Evolutionary conservation across 1,284 basidiomycete species (phyloP), one percentile per base, ranked within the genome.

Genomic region (Fomitopsis schrenkii): DNA sequence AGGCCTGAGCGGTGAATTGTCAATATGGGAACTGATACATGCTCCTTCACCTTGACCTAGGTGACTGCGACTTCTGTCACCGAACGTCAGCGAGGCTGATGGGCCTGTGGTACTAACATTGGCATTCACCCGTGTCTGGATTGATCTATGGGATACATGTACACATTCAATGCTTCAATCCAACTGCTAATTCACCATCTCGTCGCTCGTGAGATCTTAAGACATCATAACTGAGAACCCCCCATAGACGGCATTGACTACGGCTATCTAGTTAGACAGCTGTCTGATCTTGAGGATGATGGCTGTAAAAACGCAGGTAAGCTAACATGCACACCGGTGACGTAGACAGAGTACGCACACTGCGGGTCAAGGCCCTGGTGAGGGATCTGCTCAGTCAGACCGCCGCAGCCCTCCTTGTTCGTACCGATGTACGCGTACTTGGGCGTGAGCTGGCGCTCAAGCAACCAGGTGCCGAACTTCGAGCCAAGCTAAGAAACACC

Each of bases 381-480:
- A 50, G 86, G 86, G 70, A 93, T 90, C 76, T 93, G 92, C 75
- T 94, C 92, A 75, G 85, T 84, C 55, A 94, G 77, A 58, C 93
- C 91, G 71, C 91, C 91, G 69, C 89, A 93, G 33, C 90, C 91
- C 75, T 94, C 91, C 77, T 88, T 90, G 65, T 82, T 83, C 28
- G 86, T 86, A 66, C 91, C 92, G 75, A 94, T 88, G 77, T 93
- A 91, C 22, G 81, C 86, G 69, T 89, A 94, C 72, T 83, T 89
- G 55, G 93, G 92, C 15, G 88, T 88, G 63, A 94, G 83, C 66
- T 80, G 77, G 63, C 92, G 88, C 74, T 94, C 90, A 48, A 94
- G 80, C 30, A 94, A 78, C 90, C 90, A 94, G 0, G 92, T 91
- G 38, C 92, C 93, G 70, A 84, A 87, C 75, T 87, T 90, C 44